These are phyloP conservation scores for Filosporella fistucella DNA, from an alignment of 495 filamentous ascomycete genomes.

Conservation along the genomic window DNA sequence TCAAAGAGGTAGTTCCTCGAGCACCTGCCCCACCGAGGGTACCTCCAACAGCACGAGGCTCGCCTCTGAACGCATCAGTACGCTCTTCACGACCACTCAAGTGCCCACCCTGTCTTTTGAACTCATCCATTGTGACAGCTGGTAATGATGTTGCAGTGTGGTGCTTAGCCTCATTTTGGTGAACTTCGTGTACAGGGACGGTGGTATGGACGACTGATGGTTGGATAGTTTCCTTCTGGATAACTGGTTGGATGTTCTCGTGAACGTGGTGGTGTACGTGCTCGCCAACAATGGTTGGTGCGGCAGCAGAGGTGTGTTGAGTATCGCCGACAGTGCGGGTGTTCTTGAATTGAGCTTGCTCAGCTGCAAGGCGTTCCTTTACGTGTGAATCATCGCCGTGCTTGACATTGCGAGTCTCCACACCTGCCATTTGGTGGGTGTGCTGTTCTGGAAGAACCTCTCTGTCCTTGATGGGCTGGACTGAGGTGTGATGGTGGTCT, in stretches of 20 bases:
- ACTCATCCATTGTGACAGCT: slow-evolving; percentile 56
- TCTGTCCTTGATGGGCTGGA: slow-evolving; percentile 45
- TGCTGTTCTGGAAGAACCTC: slow-evolving; percentile 46
- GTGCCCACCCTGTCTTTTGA: slow-evolving; percentile 50
- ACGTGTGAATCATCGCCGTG: slow-evolving; percentile 45
- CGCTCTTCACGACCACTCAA: slow-evolving; percentile 49
- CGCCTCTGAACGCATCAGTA: slow-evolving; percentile 51
- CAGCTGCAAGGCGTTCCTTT: slow-evolving; percentile 38
- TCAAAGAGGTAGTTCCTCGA: slow-evolving; percentile 17
- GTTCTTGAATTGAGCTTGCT: slow-evolving; percentile 46
- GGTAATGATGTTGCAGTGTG: slow-evolving; percentile 54
- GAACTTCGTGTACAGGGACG: slow-evolving; percentile 61
- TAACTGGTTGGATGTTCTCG: slow-evolving; percentile 61
- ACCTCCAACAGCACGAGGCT: slow-evolving; percentile 39
- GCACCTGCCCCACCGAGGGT: slow-evolving; percentile 21
- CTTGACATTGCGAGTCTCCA: slow-evolving; percentile 50
- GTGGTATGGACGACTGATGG: slow-evolving; percentile 62
- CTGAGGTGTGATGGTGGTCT: slow-evolving; percentile 51
- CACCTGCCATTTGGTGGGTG: slow-evolving; percentile 37
- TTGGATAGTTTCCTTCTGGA: slow-evolving; percentile 62
- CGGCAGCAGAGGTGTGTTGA: slow-evolving; percentile 38
- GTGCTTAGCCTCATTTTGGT: slow-evolving; percentile 56
- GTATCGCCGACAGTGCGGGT: slow-evolving; percentile 40
- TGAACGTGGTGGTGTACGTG: slow-evolving; percentile 61
- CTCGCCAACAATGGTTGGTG: slow-evolving; percentile 49